Evolutionary conservation across 2,329 filamentous ascomycete species (phyloP), one percentile per base, ranked within the genome.

Genomic region (Nannizziopsis barbatae): DNA sequence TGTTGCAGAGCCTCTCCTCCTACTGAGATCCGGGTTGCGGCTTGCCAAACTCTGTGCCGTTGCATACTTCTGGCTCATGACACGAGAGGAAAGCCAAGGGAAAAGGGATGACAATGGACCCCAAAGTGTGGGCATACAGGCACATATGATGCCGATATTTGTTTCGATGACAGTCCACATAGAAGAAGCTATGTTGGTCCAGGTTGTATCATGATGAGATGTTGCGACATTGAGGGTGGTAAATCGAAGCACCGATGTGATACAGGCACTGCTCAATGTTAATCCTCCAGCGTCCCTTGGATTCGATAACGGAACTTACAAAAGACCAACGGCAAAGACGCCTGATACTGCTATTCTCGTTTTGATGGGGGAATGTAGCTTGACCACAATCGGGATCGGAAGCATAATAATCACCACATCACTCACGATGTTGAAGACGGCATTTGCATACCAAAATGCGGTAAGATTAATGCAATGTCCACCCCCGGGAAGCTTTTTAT

Each of bases 381-480:
- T 57, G 14, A 62, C 53, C 15, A 66, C 55, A 2, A 64, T 55
- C 1, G 62, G 58, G 44, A 65, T 59, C 1, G 64, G 64, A 14
- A 66, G 55, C 12, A 59, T 44, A 40, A 67, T 55, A 45, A 67
- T 63, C n/a, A 64, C 52, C 6, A 65, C 40, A 45, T 68, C 65
- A 6, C 59, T 62, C 12, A 60, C 33, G 33, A 68, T 65, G 15
- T 64, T 65, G 51, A 63, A 60, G 1, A 60, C 56, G 8, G 62
- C 72, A 52, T 75, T 75, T 39, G 70, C 65, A 47, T 73, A 70
- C 73, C 73, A 77, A 50, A 71, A 71, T 4, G 59, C 60, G 1
- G 67, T 69, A 35, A 72, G 58, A 51, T 65, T 65, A 54, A 76
- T 69, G 54, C 74, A 76, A 2, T 54, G 61, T 0, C 71, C 56